These are phyloP conservation scores for Mayamaea pseudoterrestris DNA, from an alignment of 108 stramenopile genomes.

Conservation along the genomic window DNA sequence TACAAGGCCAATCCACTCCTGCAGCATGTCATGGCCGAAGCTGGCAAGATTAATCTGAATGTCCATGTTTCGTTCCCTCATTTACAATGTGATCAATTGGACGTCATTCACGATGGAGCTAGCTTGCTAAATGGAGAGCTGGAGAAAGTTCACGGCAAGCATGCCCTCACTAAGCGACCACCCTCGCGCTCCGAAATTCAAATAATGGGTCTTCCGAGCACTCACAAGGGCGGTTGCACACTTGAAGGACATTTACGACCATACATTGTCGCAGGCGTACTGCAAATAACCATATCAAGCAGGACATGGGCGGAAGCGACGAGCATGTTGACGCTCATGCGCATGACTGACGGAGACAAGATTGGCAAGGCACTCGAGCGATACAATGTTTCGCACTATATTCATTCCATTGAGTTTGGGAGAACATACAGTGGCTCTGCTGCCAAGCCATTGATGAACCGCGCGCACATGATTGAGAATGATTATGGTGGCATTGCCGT, in stretches of 20 bases:
- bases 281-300: slow-evolving; percentile 18
- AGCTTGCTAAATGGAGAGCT: background rate
- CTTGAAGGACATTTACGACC: slow-evolving; percentile 18
- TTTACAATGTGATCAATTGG: slow-evolving; percentile 38
- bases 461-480: slow-evolving; percentile 46
- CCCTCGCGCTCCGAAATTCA: slow-evolving; percentile 6
- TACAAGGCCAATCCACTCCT: slow-evolving; percentile 6
- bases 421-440: slow-evolving; percentile 33
- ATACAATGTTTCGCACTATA: slow-evolving; percentile 48
- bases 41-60: slow-evolving; percentile 28
- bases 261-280: slow-evolving; percentile 28
- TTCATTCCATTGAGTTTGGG: slow-evolving; percentile 67
- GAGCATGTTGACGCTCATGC: background rate
- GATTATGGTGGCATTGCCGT: slow-evolving; percentile 51
- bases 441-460: slow-evolving; percentile 40
- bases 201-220: too few relatives aligned
- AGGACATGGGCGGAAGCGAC: slow-evolving; percentile 20
- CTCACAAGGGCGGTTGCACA: slow-evolving; percentile 36
- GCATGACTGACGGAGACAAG: background rate
- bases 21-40: too few relatives aligned
- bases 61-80: slow-evolving; percentile 69
- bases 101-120: slow-evolving; percentile 49
- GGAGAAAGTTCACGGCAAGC: slow-evolving; percentile 2
- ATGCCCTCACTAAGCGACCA: slow-evolving; percentile 2
- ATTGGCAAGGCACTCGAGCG: slow-evolving; percentile 14